These are phyloP conservation scores for Bromus sterilis DNA, from an alignment of 176 grass and related monocot genomes.

Conservation along the genomic window DNA sequence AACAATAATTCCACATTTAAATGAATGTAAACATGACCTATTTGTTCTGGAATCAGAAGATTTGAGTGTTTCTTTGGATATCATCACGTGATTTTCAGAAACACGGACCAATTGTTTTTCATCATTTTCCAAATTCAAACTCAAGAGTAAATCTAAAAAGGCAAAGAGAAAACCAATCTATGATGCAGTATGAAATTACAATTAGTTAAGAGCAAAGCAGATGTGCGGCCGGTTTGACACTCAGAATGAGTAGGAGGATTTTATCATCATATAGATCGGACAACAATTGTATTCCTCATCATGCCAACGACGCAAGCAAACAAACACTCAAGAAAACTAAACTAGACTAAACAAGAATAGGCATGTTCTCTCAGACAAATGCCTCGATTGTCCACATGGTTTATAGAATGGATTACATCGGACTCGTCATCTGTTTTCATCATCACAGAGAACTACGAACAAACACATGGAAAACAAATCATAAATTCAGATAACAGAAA, in stretches of 20 bases:
- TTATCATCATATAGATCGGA: constrained; percentile 41
- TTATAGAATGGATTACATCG: constrained; percentile 50
- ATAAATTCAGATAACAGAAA: neutral
- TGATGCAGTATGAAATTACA: no score
- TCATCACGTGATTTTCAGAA: constrained; percentile 45
- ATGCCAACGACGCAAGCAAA: neutral
- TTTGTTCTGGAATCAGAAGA: constrained; percentile 14
- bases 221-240: neutral
- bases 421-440: constrained; percentile 56
- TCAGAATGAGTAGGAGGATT: constrained; percentile 69
- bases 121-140: constrained; percentile 22
- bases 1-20: no score
- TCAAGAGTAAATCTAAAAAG: neutral
- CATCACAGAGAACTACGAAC: constrained; percentile 6
- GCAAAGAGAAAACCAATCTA: neutral
- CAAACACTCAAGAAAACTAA: neutral
- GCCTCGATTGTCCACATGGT: constrained; percentile 55
- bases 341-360: neutral
- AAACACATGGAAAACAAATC: no score
- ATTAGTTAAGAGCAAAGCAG: neutral
- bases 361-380: constrained; percentile 60
- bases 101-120: constrained; percentile 47
- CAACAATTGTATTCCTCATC: constrained; percentile 21
- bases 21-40: no score
- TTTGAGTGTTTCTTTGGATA: neutral